phyloP scores from a whole-genome alignment of 306 rosid species.

The Alnus glutinosa region DNA sequence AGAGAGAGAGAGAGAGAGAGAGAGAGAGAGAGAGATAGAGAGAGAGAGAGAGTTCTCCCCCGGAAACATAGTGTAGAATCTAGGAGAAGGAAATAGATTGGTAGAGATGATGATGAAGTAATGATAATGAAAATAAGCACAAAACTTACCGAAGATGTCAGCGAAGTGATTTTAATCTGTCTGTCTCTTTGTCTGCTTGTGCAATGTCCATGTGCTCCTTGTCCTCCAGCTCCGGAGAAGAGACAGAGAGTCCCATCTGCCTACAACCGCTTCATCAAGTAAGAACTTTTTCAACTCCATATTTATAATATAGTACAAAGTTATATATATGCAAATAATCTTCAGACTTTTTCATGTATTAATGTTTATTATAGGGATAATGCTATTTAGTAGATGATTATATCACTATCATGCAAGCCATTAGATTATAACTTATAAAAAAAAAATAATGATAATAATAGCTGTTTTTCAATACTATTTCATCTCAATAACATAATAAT shows the following conservation, averaged over 20 bases:
- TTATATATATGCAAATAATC: not conserved
- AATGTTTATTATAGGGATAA: too few species aligned
- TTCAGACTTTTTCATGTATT: not conserved
- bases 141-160: constrained; percentile 22
- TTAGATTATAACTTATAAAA: too few species aligned
- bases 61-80: constrained; percentile 44
- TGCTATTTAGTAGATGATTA: too few species aligned
- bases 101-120: constrained; percentile 47
- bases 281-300: constrained; percentile 35
- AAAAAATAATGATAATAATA: too few species aligned
- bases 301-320: not conserved
- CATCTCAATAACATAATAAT: too few species aligned
- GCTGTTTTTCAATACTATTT: too few species aligned
- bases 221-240: constrained; percentile 96
- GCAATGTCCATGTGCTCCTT: constrained; percentile 40
- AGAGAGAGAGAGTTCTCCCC: constrained; percentile 22
- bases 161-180: constrained; percentile 39
- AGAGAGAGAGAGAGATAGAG: too few species aligned
- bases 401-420: too few species aligned
- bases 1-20: constrained; percentile 4
- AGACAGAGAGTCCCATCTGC: constrained; percentile 99
- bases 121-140: constrained; percentile 11
- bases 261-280: constrained; percentile 99
- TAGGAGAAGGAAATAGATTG: constrained; percentile 43
- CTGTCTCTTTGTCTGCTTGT: constrained; percentile 38